Conservation (phyloP, 495 filamentous ascomycete genomes). For the Penicillium silybi region DNA sequence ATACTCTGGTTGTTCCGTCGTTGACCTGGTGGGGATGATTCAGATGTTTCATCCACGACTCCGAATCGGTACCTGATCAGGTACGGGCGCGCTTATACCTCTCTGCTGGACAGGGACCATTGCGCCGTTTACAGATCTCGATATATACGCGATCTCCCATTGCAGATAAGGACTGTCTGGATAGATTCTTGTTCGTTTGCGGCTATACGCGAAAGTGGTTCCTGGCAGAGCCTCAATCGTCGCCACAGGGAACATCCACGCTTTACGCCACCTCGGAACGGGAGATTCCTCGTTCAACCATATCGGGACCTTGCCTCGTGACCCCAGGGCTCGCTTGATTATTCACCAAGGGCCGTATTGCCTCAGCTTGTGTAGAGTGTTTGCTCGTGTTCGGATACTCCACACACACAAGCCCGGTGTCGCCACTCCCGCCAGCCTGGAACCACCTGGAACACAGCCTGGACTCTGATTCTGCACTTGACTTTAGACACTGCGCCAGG, state of each 20-base stretch:
- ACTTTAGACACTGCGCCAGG: not conserved
- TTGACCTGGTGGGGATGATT: not conserved
- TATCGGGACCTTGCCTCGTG: not conserved
- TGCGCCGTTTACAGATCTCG: not conserved
- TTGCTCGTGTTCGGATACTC: not conserved
- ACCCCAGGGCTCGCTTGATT: not conserved
- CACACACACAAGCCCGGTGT: conserved; percentile 1
- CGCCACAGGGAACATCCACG: not conserved
- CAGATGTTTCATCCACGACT: not conserved
- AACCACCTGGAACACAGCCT: conserved; percentile 6
- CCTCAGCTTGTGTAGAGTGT: not conserved
- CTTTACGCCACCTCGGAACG: not conserved
- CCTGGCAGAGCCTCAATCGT: not conserved
- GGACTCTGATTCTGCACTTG: conserved; percentile 5
- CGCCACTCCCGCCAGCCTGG: conserved; percentile 11
- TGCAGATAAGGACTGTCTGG: not conserved
- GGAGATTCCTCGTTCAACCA: not conserved
- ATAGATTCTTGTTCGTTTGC: not conserved
- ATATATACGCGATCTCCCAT: not conserved
- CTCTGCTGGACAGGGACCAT: not conserved
- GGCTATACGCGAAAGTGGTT: not conserved
- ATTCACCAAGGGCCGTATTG: not conserved
- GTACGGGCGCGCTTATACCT: not conserved
- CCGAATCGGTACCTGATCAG: not conserved
- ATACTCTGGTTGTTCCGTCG: not conserved